Conservation (phyloP, 2,329 filamentous ascomycete species). For the Dichotomopilus funicola region DNA sequence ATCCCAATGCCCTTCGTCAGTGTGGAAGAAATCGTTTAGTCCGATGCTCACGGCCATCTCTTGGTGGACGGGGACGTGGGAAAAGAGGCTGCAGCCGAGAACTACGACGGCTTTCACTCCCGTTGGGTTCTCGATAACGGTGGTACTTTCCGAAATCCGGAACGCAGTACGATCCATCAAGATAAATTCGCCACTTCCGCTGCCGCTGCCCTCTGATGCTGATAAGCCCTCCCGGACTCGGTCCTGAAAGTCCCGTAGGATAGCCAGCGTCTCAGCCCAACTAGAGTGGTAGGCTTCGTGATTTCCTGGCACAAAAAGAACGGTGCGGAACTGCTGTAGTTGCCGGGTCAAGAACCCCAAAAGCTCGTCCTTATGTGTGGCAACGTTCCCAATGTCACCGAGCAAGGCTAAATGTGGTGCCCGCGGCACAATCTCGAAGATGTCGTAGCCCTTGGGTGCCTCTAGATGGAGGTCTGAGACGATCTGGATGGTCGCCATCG, state of each 20-base stretch:
- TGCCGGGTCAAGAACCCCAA: constrained; percentile 42
- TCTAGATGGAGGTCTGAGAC: constrained; percentile 56
- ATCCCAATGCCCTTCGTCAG: constrained; percentile 23
- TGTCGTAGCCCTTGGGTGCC: constrained; percentile 40
- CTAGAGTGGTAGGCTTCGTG: constrained; percentile 46
- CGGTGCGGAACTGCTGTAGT: constrained; percentile 40
- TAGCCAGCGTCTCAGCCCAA: constrained; percentile 29
- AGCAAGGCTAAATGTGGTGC: constrained; percentile 49
- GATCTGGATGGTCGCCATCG: constrained; percentile 33
- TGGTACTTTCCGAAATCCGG: too few relatives aligned
- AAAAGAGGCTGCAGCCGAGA: constrained; percentile 39
- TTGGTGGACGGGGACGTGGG: constrained; percentile 29
- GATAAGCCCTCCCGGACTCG: constrained; percentile 12
- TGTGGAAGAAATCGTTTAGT: constrained; percentile 39
- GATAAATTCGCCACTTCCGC: constrained; percentile 33
- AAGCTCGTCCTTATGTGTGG: constrained; percentile 35
- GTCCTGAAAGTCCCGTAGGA: constrained; percentile 30
- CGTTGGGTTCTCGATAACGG: constrained; percentile 21
- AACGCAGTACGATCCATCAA: constrained; percentile 30
- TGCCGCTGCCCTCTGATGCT: too few relatives aligned
- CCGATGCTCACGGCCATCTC: constrained; percentile 28
- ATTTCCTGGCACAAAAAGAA: constrained; percentile 50
- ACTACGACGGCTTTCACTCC: constrained; percentile 27
- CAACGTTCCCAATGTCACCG: constrained; percentile 47
- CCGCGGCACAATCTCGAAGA: constrained; percentile 40